Evolutionary conservation across 2,329 filamentous ascomycete genomes (phyloP).

Genomic region (Lachnellula cervina): DNA sequence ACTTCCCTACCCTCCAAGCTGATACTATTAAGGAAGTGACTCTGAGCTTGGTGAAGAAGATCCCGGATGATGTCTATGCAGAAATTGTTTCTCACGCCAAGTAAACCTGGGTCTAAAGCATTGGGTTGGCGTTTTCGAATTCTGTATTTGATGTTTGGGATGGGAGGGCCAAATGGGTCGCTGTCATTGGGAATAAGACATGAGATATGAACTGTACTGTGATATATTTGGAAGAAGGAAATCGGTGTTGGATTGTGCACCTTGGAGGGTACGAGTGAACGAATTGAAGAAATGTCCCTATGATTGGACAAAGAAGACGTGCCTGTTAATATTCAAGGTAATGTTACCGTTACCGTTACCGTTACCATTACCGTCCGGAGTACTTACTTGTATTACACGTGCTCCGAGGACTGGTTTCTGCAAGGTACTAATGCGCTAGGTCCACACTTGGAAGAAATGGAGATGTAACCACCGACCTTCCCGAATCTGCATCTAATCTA

Average conservation of each 20-base stretch:
- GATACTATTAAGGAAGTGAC: conserved; percentile 81
- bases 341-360: too few relatives aligned
- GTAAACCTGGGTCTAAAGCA: conserved; percentile 33
- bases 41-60: conserved; percentile 80
- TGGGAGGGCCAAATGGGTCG: neutral
- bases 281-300: neutral
- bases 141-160: neutral
- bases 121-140: conserved; percentile 7
- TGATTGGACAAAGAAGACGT: too few relatives aligned
- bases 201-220: neutral
- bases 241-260: neutral
- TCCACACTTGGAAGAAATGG: neutral
- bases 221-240: neutral
- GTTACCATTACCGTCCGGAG: too few relatives aligned
- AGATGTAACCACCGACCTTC: neutral
- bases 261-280: neutral
- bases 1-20: conserved; percentile 78
- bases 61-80: conserved; percentile 84
- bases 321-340: too few relatives aligned
- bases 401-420: neutral
- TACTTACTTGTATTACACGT: neutral
- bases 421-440: neutral
- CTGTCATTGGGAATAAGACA: neutral
- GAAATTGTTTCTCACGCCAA: conserved; percentile 86
- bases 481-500: neutral